A percentile compares a stretch with the other conserved stretches of the same genome.
Evolutionary conservation across 495 filamentous ascomycete genomes (phyloP).

Genomic region (Aspergillus funiculosus): DNA sequence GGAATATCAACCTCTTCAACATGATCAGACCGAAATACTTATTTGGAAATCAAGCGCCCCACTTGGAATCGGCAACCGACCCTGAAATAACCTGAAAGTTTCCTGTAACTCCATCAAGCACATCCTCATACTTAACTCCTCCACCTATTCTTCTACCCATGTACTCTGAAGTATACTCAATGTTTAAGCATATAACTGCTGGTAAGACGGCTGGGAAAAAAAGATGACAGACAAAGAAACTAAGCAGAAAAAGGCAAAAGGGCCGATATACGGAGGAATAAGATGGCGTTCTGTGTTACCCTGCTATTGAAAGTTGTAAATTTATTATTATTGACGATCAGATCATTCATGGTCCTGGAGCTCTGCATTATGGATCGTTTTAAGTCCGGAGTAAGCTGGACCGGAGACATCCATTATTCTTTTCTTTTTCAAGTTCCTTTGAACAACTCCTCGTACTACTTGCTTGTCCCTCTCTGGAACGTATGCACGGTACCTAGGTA

Average conservation of each 20-base stretch:
- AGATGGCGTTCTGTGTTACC: neutral
- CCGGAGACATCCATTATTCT: no score
- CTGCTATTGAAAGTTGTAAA: neutral
- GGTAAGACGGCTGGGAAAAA: neutral
- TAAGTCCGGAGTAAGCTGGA: slow-evolving; percentile 13
- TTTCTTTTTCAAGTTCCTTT: no score
- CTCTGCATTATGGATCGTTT: neutral
- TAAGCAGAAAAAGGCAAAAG: slow-evolving; percentile 2
- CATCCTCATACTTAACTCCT: neutral
- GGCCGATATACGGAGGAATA: slow-evolving; percentile 12
- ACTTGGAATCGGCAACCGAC: slow-evolving; percentile 14
- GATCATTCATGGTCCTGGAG: neutral
- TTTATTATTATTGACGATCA: neutral
- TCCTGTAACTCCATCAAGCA: neutral
- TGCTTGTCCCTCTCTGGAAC: slow-evolving; percentile 7
- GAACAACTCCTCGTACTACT: no score
- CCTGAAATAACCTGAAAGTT: slow-evolving; percentile 9
- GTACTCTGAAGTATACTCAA: no score
- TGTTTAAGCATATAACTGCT: slow-evolving; percentile 9
- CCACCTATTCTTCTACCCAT: neutral
- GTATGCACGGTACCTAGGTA: no score
- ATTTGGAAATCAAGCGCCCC: slow-evolving; percentile 10
- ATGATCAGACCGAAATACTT: slow-evolving; percentile 14
- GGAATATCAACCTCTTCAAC: neutral
- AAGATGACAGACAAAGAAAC: slow-evolving; percentile 1